These are phyloP conservation scores for Aspergillus hiratsukae DNA, from an alignment of 2,329 filamentous ascomycete genomes.

Conservation along the genomic window DNA sequence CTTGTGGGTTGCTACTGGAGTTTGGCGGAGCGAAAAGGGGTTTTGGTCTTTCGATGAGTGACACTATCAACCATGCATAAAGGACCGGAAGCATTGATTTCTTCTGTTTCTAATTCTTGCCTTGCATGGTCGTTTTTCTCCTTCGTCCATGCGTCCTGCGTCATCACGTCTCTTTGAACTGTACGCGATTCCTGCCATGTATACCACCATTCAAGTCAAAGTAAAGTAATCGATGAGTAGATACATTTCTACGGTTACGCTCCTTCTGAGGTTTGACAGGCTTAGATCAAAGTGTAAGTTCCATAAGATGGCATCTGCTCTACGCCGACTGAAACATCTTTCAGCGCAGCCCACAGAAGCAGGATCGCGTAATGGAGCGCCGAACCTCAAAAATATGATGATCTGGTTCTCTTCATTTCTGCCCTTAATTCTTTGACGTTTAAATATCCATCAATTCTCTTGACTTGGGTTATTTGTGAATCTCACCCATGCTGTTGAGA, in stretches of 20 bases:
- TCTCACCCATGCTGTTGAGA: not conserved
- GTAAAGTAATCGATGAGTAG: not conserved
- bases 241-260: not conserved
- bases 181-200: slow-evolving; percentile 1
- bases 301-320: not conserved
- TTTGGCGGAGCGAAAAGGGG: slow-evolving; percentile 21
- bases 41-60: slow-evolving; percentile 14
- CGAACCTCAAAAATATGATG: not conserved
- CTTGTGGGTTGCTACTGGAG: slow-evolving; percentile 17
- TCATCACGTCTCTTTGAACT: not conserved
- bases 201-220: slow-evolving; percentile 1
- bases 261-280: not conserved
- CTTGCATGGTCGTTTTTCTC: slow-evolving; percentile 14
- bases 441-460: not conserved
- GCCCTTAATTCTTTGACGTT: not conserved
- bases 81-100: slow-evolving; percentile 19
- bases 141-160: slow-evolving; percentile 3
- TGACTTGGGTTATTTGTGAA: not conserved
- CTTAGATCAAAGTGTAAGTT: not conserved
- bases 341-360: not conserved
- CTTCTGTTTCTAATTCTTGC: slow-evolving; percentile 15
- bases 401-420: not conserved
- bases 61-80: slow-evolving; percentile 25
- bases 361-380: not conserved
- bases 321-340: not conserved